Evolutionary conservation across 768 basidiomycete genomes (phyloP).

Genomic region (Pholiota conissans): DNA sequence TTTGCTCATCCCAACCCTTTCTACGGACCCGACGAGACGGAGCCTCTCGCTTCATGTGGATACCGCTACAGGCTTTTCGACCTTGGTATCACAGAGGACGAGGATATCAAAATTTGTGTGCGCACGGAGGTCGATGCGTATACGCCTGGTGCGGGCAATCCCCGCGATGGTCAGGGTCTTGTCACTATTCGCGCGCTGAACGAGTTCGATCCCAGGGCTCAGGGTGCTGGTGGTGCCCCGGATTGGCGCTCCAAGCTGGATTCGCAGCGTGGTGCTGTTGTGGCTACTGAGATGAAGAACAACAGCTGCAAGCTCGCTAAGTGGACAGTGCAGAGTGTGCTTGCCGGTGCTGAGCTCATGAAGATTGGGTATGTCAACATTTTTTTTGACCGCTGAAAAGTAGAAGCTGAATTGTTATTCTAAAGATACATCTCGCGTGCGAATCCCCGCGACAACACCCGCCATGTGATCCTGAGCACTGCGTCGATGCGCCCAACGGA

Average conservation of each 20-base stretch:
- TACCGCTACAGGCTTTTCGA: slow-evolving; percentile 97
- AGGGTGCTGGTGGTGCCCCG: slow-evolving; percentile 92
- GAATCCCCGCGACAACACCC: slow-evolving; percentile 91
- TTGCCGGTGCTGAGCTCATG: slow-evolving; percentile 94
- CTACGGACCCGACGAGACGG: slow-evolving; percentile 90
- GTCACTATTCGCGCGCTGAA: slow-evolving; percentile 94
- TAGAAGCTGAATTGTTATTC: slow-evolving; percentile 14
- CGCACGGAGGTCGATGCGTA: slow-evolving; percentile 97
- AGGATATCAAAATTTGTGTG: slow-evolving; percentile 87
- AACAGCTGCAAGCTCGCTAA: slow-evolving; percentile 97
- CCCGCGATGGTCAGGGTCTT: slow-evolving; percentile 70
- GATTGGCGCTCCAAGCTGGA: slow-evolving; percentile 99
- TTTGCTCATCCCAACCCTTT: slow-evolving; percentile 93
- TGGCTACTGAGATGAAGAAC: slow-evolving; percentile 99
- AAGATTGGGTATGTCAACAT: slow-evolving; percentile 79
- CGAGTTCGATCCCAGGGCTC: slow-evolving; percentile 91
- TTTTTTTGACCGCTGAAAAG: slow-evolving; percentile 7
- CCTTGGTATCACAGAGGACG: slow-evolving; percentile 86
- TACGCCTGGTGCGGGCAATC: slow-evolving; percentile 57
- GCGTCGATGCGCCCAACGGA: slow-evolving; percentile 93
- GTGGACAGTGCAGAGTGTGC: slow-evolving; percentile 93
- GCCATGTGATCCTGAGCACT: slow-evolving; percentile 94
- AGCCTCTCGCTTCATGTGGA: slow-evolving; percentile 93
- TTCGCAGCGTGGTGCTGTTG: slow-evolving; percentile 94
- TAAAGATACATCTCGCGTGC: slow-evolving; percentile 93